phyloP scores from a whole-genome alignment of 2,329 filamentous ascomycete species.

The Triangularia setosa region DNA sequence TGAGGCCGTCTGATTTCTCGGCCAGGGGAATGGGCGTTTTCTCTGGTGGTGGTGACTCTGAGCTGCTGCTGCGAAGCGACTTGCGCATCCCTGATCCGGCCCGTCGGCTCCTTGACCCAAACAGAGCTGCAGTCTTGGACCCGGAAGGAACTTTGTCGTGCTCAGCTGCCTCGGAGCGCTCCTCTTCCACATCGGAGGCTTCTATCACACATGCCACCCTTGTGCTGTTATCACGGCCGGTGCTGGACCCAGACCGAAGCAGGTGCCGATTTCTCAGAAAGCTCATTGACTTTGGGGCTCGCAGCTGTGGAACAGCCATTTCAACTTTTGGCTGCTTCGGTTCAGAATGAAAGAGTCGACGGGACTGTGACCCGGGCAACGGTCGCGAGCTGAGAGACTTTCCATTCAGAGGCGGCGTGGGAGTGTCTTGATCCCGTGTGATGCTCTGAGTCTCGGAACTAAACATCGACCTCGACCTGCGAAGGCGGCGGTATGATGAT shows the following conservation, averaged over 20 bases:
- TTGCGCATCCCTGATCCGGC: slow-evolving; percentile 41
- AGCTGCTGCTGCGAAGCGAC: slow-evolving; percentile 47
- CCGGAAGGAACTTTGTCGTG: slow-evolving; percentile 30
- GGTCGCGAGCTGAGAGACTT: background rate
- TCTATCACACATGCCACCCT: background rate
- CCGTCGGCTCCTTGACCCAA: slow-evolving; percentile 34
- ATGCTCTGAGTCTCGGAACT: slow-evolving; percentile 29
- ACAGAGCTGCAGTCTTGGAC: slow-evolving; percentile 41
- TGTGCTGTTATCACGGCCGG: slow-evolving; percentile 32
- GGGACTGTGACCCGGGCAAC: background rate
- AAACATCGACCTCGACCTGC: slow-evolving; percentile 55
- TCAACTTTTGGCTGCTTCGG: slow-evolving; percentile 32
- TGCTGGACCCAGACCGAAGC: slow-evolving; percentile 31
- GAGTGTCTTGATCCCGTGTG: slow-evolving; percentile 15
- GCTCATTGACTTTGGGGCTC: slow-evolving; percentile 53
- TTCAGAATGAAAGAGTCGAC: slow-evolving; percentile 19
- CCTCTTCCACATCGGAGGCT: slow-evolving; percentile 6
- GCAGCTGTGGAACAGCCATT: slow-evolving; percentile 30
- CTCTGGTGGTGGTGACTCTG: slow-evolving; percentile 15
- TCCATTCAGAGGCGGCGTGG: background rate
- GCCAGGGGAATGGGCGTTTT: background rate
- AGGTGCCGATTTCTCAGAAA: slow-evolving; percentile 38
- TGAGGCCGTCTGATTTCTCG: slow-evolving; percentile 37
- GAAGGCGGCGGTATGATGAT: slow-evolving; percentile 47
- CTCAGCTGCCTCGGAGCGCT: background rate